Percentiles rank a stretch among this genome's conserved stretches.
These are phyloP conservation scores for Draba incana DNA, from an alignment of 345 rosid species.

Conservation along the genomic window DNA sequence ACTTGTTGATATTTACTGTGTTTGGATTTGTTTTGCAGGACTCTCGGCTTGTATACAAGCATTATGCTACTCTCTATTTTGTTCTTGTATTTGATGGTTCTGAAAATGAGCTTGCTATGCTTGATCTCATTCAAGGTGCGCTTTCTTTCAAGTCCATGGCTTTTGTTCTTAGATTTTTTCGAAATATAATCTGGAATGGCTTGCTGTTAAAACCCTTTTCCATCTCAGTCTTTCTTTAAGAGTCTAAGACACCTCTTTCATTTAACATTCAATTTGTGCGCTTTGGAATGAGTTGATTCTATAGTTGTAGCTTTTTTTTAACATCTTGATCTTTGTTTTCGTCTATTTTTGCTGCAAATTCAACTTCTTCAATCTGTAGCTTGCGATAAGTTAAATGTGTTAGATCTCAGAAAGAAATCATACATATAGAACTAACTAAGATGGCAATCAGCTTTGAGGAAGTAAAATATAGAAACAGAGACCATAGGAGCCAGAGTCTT, in stretches of 20 bases:
- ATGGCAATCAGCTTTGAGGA: not conserved
- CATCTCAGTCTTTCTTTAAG: too few relatives aligned
- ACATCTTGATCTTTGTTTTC: conserved; percentile 2
- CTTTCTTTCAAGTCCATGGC: not conserved
- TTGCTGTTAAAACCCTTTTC: not conserved
- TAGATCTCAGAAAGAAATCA: not conserved
- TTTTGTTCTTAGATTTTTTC: not conserved
- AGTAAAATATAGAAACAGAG: not conserved
- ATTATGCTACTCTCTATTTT: conserved; percentile 87
- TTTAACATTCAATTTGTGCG: not conserved
- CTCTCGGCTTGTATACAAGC: conserved; percentile 85
- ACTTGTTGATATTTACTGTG: not conserved
- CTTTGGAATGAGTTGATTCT: not conserved
- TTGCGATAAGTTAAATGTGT: not conserved
- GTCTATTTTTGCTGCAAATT: not conserved
- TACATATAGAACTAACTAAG: too few relatives aligned
- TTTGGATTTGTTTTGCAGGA: conserved; percentile 51
- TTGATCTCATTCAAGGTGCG: conserved; percentile 89
- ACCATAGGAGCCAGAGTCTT: conserved; percentile 5
- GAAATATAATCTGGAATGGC: not conserved
- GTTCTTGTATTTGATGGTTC: conserved; percentile 81
- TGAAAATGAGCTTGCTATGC: conserved; percentile 97
- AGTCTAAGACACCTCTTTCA: not conserved
- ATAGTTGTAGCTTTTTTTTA: not conserved
- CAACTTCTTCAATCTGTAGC: not conserved